These are phyloP conservation scores for Abrus pulchellus DNA, from an alignment of 306 rosid species.

Conservation along the genomic window DNA sequence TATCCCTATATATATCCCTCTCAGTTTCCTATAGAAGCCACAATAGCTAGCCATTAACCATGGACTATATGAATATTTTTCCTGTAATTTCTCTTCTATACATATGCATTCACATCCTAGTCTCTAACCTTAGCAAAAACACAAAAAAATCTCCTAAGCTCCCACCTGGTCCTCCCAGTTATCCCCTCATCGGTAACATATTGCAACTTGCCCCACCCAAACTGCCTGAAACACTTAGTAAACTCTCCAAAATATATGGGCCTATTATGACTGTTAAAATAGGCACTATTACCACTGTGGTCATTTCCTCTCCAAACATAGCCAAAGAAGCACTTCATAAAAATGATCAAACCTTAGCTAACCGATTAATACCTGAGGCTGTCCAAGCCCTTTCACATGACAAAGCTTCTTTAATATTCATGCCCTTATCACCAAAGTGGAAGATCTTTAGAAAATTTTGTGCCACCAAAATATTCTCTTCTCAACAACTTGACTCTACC, in stretches of 20 bases:
- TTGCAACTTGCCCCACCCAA: constrained; percentile 50
- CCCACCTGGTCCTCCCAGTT: constrained; percentile 65
- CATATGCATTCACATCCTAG: neutral
- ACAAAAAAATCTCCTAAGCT: constrained; percentile 9
- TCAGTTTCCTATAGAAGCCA: neutral
- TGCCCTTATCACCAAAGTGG: constrained; percentile 36
- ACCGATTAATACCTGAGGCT: constrained; percentile 3
- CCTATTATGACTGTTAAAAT: constrained; percentile 39
- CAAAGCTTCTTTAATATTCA: constrained; percentile 3
- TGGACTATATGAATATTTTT: constrained; percentile 16
- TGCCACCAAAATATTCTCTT: constrained; percentile 40
- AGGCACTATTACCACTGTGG: constrained; percentile 44
- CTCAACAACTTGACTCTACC: constrained; percentile 33
- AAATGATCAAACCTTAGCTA: constrained; percentile 41
- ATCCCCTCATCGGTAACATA: constrained; percentile 62
- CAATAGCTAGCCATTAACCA: neutral
- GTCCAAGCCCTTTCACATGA: constrained; percentile 42
- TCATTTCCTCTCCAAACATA: constrained; percentile 43
- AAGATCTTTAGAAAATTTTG: constrained; percentile 38
- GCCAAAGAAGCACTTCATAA: constrained; percentile 48
- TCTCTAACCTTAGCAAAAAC: neutral
- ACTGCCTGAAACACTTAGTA: constrained; percentile 54
- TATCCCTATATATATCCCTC: neutral
- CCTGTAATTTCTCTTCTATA: neutral
- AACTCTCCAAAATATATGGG: constrained; percentile 41